Evolutionary conservation across 2,329 filamentous ascomycete species (phyloP).

Genomic region (Claviceps sp.): DNA sequence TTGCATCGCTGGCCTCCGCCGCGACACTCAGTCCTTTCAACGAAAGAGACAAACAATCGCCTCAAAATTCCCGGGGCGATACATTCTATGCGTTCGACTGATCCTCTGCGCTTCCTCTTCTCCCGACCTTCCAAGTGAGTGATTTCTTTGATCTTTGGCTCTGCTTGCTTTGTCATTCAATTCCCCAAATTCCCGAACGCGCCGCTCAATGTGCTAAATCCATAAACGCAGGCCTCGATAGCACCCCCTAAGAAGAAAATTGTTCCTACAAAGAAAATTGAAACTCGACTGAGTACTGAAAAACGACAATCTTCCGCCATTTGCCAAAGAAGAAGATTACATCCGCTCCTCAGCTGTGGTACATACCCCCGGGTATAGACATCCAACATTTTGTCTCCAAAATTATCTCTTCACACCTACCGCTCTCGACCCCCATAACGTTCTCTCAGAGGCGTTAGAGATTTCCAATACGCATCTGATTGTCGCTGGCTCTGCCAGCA

Average conservation of each 20-base stretch:
- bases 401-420: slow-evolving; percentile 70
- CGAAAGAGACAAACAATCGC: not conserved
- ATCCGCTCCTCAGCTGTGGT: slow-evolving; percentile 56
- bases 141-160: not conserved
- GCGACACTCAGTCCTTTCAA: not conserved
- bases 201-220: not conserved
- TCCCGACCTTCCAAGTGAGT: slow-evolving; percentile 79
- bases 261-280: not conserved
- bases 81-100: slow-evolving; percentile 76
- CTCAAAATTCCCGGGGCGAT: not conserved
- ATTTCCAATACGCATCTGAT: slow-evolving; percentile 25
- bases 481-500: slow-evolving; percentile 87
- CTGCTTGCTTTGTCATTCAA: slow-evolving; percentile 3
- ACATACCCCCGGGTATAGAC: slow-evolving; percentile 72
- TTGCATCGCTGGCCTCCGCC: slow-evolving; percentile 1
- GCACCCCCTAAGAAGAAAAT: slow-evolving; percentile 30
- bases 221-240: slow-evolving; percentile 40
- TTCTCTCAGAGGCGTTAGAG: slow-evolving; percentile 51
- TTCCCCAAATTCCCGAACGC: not conserved
- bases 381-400: slow-evolving; percentile 80
- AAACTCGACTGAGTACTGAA: not conserved
- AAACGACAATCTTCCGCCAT: not conserved
- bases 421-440: slow-evolving; percentile 88
- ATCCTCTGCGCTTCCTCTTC: slow-evolving; percentile 84
- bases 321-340: slow-evolving; percentile 9